Percentiles rank a stretch among this genome's conserved stretches.
Conservation (phyloP, 2,329 filamentous ascomycete genomes). For the Colletotrichum sp. region DNA sequence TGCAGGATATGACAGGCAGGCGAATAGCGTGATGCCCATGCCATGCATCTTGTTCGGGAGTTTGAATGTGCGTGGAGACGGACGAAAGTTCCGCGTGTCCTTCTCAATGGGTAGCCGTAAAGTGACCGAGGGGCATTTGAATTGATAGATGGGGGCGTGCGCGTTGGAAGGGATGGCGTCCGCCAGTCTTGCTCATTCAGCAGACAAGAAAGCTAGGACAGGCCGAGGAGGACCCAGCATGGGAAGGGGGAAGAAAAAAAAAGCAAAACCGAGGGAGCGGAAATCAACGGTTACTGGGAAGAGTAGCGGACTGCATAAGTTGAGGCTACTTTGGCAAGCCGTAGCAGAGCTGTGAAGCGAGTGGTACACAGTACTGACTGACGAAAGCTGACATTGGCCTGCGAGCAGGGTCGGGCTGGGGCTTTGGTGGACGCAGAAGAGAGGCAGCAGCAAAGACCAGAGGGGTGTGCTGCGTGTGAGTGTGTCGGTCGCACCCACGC, state of each 20-base stretch:
- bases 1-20: not conserved
- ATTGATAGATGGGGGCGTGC: not conserved
- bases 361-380: not conserved
- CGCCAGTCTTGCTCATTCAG: not conserved
- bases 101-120: not conserved
- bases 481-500: not conserved
- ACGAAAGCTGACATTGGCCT: not conserved
- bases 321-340: not conserved
- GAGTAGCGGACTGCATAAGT: not conserved
- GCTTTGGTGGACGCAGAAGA: not conserved
- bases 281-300: not conserved
- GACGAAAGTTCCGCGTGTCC: not conserved
- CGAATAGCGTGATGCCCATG: not conserved
- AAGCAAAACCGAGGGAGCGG: slow-evolving; percentile 7
- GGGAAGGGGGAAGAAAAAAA: not conserved
- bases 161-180: not conserved
- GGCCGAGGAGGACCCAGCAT: not conserved
- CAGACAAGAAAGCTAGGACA: not conserved
- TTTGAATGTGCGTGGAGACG: not conserved
- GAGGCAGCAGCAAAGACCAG: not conserved
- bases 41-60: not conserved
- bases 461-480: not conserved
- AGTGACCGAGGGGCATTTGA: not conserved
- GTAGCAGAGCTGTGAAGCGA: not conserved
- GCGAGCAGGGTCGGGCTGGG: not conserved